Evolutionary conservation across 108 stramenopile species (phyloP).

Genomic region (Mayamaea pseudoterrestris): DNA sequence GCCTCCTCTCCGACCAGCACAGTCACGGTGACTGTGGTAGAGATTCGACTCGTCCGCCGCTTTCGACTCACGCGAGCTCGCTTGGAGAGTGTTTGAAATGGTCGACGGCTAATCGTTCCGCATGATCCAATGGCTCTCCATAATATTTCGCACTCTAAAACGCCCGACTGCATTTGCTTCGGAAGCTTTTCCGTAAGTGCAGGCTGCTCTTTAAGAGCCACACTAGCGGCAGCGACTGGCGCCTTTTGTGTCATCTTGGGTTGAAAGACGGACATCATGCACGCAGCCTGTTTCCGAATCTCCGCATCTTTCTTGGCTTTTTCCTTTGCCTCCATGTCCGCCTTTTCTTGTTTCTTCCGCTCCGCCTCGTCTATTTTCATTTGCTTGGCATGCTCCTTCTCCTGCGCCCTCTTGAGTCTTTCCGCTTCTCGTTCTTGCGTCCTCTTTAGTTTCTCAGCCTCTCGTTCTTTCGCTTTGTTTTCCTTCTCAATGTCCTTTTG

Average conservation of each 20-base stretch:
- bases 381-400: constrained; percentile 1
- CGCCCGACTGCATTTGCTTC: too few species aligned
- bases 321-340: too few species aligned
- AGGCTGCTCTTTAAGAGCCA: too few species aligned
- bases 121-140: too few species aligned
- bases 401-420: constrained; percentile 1
- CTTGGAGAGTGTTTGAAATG: neutral
- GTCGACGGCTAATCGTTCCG: too few species aligned
- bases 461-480: neutral
- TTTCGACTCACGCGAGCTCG: constrained; percentile 10
- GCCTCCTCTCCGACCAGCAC: too few species aligned
- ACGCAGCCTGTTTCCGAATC: neutral
- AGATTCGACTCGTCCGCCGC: constrained; percentile 12
- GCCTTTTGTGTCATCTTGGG: constrained; percentile 2
- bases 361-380: too few species aligned
- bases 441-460: neutral
- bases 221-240: too few species aligned
- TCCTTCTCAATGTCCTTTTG: neutral
- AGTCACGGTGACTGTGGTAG: constrained; percentile 23
- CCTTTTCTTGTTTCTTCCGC: constrained; percentile 1
- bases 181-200: too few species aligned
- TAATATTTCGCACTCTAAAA: too few species aligned
- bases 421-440: constrained; percentile 1
- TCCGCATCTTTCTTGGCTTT: neutral
- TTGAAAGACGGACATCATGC: neutral